Percentiles rank a stretch among this genome's conserved stretches.
phyloP scores from a whole-genome alignment of 2,329 filamentous ascomycete species.

The Paramyrothecium sp. region DNA sequence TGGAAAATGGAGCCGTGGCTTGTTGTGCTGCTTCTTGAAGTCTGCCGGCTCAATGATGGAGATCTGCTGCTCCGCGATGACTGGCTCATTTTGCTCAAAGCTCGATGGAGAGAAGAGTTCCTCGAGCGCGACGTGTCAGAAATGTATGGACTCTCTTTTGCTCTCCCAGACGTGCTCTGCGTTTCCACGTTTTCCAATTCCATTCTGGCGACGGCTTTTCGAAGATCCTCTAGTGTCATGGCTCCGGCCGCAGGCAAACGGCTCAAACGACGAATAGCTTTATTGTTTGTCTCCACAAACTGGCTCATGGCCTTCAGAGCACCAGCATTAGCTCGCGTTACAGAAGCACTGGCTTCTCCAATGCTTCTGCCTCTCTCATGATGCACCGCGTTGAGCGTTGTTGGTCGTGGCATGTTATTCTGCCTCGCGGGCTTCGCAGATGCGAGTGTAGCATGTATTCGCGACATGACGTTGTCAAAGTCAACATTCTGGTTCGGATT shows the following conservation, averaged over 20 bases:
- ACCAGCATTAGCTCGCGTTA: not conserved
- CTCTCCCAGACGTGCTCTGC: not conserved
- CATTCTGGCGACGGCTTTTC: not conserved
- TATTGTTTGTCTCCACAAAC: slow-evolving; percentile 2
- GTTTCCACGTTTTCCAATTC: not conserved
- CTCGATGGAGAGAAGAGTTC: not conserved
- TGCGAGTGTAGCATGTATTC: slow-evolving; percentile 12
- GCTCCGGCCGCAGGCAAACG: not conserved
- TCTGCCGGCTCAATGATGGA: not conserved
- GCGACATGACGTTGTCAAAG: slow-evolving; percentile 15
- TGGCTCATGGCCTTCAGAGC: not conserved
- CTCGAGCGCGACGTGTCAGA: not conserved
- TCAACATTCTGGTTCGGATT: slow-evolving; percentile 13
- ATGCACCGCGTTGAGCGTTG: slow-evolving; percentile 1
- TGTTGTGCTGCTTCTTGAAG: not conserved
- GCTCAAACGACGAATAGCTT: not conserved
- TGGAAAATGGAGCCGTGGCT: not conserved
- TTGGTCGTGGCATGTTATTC: not conserved
- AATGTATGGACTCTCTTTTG: no score
- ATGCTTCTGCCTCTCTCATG: not conserved
- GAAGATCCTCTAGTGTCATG: slow-evolving; percentile 1
- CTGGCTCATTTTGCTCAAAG: not conserved
- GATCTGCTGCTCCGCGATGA: not conserved
- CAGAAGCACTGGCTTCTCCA: not conserved
- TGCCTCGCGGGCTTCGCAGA: not conserved